phyloP scores from a whole-genome alignment of 176 grass and related monocot species.

The Phragmites australis region DNA sequence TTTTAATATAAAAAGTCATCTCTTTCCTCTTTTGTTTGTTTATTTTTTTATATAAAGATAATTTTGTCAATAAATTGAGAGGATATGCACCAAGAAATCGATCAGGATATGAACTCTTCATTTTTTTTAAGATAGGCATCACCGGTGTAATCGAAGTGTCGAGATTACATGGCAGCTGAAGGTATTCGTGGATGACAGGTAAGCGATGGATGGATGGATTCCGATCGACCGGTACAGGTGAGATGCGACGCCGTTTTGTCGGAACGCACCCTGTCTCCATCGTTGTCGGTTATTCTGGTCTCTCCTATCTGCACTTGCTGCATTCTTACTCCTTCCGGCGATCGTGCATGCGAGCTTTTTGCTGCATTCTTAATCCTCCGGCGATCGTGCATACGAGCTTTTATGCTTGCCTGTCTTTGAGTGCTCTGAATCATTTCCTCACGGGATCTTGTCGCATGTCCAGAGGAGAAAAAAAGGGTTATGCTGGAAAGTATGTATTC shows the following conservation, averaged over 20 bases:
- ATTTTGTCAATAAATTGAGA: too few species aligned
- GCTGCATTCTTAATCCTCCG: slow-evolving; percentile 25
- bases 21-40: too few species aligned
- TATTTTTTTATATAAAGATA: too few species aligned
- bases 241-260: slow-evolving; percentile 16
- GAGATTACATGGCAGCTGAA: not conserved
- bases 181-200: not conserved
- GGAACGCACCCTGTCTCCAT: not conserved
- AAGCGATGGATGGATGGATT: not conserved
- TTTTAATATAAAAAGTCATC: too few species aligned
- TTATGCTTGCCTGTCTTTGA: not conserved
- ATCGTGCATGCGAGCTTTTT: not conserved
- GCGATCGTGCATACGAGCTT: not conserved
- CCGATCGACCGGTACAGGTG: not conserved
- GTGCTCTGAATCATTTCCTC: slow-evolving; percentile 5
- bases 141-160: too few species aligned
- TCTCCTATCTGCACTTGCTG: not conserved
- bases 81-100: not conserved
- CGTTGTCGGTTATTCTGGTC: slow-evolving; percentile 2
- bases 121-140: too few species aligned
- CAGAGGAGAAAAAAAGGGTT: not conserved
- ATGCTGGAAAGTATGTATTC: not conserved
- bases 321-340: slow-evolving; percentile 13
- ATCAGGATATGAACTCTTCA: not conserved
- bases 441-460: not conserved